These are phyloP conservation scores for Ceratocystis ficicola DNA, from an alignment of 2,329 filamentous ascomycete species.

Conservation along the genomic window DNA sequence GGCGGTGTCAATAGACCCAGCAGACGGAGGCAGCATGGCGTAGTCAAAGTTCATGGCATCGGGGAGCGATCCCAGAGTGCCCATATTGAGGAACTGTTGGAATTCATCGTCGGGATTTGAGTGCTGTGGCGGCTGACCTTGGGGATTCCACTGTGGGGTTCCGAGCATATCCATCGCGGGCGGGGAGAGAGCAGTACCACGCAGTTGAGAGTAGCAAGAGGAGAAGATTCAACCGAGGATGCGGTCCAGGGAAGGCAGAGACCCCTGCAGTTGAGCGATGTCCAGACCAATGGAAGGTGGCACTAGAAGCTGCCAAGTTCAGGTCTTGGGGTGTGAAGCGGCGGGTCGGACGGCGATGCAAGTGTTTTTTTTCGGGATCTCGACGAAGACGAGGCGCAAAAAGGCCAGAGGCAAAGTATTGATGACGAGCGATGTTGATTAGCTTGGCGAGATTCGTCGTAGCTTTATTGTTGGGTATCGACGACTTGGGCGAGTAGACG, in stretches of 20 bases:
- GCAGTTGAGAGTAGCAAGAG: neutral
- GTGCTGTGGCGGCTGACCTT: slow-evolving; percentile 42
- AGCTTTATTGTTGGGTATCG: neutral
- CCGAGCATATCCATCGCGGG: slow-evolving; percentile 20
- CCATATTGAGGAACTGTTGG: slow-evolving; percentile 52
- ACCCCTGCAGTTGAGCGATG: too few species aligned
- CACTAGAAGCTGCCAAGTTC: neutral
- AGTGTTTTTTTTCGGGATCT: neutral
- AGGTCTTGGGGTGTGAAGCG: neutral
- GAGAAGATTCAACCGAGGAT: neutral
- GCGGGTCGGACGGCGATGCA: neutral
- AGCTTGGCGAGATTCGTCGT: neutral
- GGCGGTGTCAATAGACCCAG: slow-evolving; percentile 37
- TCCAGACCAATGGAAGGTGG: too few species aligned
- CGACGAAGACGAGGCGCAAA: neutral
- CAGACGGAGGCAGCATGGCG: slow-evolving; percentile 27
- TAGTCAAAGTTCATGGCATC: slow-evolving; percentile 51
- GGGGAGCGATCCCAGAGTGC: slow-evolving; percentile 40
- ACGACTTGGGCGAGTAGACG: neutral
- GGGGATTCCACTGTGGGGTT: slow-evolving; percentile 38
- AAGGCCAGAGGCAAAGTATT: neutral
- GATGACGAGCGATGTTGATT: too few species aligned
- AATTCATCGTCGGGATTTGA: slow-evolving; percentile 47
- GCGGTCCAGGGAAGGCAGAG: too few species aligned
- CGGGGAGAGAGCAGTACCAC: neutral